These are phyloP conservation scores for Haematococcus lacustris DNA, from an alignment of 139 green algal species.

Conservation along the genomic window DNA sequence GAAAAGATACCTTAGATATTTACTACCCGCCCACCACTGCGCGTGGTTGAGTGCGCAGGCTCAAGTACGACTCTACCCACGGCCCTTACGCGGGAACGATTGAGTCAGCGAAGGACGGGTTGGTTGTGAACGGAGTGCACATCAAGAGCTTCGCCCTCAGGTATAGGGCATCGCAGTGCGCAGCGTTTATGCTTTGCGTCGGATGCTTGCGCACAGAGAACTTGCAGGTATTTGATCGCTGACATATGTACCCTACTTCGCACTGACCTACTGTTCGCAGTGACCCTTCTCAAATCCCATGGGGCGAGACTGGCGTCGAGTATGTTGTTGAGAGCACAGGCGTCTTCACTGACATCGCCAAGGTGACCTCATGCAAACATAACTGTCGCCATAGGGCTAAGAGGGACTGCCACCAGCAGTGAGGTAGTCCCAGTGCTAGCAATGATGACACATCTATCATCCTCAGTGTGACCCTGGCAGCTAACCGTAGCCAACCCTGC, in stretches of 20 bases:
- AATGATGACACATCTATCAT: background rate
- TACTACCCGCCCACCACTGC: too few relatives aligned
- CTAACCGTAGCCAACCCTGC: background rate
- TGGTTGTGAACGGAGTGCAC: constrained; percentile 3
- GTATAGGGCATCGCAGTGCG: too few relatives aligned
- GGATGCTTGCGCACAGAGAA: too few relatives aligned
- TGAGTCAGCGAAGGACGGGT: background rate
- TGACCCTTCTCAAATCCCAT: constrained; percentile 81
- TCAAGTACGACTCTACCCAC: constrained; percentile 88
- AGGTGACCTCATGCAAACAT: constrained; percentile 24
- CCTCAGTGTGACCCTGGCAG: background rate
- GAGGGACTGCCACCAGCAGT: background rate
- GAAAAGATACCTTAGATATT: too few relatives aligned
- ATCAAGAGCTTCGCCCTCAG: constrained; percentile 6
- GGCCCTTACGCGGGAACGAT: constrained; percentile 10
- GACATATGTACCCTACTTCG: background rate
- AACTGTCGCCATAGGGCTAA: background rate
- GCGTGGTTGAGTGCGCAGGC: too few relatives aligned
- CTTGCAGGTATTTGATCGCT: background rate
- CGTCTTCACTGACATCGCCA: constrained; percentile 87
- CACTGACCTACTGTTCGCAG: constrained; percentile 21
- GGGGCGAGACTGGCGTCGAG: constrained; percentile 66
- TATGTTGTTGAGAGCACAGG: constrained; percentile 89
- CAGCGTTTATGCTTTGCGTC: too few relatives aligned
- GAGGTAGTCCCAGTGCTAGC: background rate